phyloP scores from a whole-genome alignment of 2,329 filamentous ascomycete species.

The Fusarium devonianum region DNA sequence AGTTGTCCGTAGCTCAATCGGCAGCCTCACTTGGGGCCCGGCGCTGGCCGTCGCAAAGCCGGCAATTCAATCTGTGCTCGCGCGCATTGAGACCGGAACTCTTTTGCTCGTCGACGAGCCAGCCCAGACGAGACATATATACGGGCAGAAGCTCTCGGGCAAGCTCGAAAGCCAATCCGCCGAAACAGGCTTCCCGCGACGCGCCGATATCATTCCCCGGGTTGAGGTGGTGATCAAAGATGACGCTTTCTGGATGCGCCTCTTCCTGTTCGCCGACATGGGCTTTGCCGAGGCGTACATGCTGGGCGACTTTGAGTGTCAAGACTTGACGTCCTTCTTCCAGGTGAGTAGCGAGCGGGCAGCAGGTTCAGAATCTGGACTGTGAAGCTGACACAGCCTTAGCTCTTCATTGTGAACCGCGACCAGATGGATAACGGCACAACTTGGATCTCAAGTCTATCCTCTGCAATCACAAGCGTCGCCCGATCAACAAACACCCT shows the following conservation, averaged over 20 bases:
- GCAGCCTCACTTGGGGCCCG: slow-evolving; percentile 57
- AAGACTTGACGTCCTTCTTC: slow-evolving; percentile 73
- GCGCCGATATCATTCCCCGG: slow-evolving; percentile 47
- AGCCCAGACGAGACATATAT: slow-evolving; percentile 50
- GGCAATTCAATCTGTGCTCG: slow-evolving; percentile 54
- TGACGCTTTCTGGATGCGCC: slow-evolving; percentile 74
- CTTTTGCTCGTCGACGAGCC: slow-evolving; percentile 58
- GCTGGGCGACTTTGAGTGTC: slow-evolving; percentile 73
- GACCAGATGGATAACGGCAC: slow-evolving; percentile 68
- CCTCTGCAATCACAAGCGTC: slow-evolving; percentile 63
- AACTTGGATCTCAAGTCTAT: slow-evolving; percentile 66
- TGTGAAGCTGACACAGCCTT: neutral
- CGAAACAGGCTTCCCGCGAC: slow-evolving; percentile 46
- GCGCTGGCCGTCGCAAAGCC: slow-evolving; percentile 56
- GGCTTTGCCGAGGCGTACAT: slow-evolving; percentile 78
- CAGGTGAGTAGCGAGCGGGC: slow-evolving; percentile 52
- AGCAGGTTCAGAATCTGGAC: neutral
- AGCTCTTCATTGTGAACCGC: slow-evolving; percentile 77
- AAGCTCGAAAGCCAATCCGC: slow-evolving; percentile 48
- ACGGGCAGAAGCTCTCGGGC: slow-evolving; percentile 54
- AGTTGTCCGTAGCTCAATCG: slow-evolving; percentile 51
- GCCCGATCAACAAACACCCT: slow-evolving; percentile 65
- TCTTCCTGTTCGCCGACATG: slow-evolving; percentile 76
- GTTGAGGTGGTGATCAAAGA: slow-evolving; percentile 67
- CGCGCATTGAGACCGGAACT: slow-evolving; percentile 57